phyloP scores from a whole-genome alignment of 2,329 filamentous ascomycete species.

The Fulvia fulva region DNA sequence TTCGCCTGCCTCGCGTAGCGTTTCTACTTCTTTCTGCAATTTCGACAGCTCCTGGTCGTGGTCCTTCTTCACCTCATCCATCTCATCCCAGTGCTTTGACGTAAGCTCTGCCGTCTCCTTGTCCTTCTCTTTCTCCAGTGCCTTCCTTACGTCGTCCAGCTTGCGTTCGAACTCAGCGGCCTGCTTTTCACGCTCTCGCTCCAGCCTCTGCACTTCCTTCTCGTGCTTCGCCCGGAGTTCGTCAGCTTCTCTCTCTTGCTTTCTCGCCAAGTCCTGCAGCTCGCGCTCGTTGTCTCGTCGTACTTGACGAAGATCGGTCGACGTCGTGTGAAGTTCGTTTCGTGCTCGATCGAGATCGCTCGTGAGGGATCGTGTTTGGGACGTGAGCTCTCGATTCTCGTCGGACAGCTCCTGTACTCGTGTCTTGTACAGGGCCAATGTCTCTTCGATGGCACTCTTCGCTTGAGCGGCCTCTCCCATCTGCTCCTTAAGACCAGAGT shows the following conservation, averaged over 20 bases:
- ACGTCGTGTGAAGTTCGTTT: constrained; percentile 31
- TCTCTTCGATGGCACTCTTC: constrained; percentile 67
- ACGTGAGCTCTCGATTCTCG: constrained; percentile 42
- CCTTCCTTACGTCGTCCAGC: constrained; percentile 44
- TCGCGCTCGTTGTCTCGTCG: constrained; percentile 33
- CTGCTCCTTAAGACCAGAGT: constrained; percentile 66
- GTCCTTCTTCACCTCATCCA: constrained; percentile 61
- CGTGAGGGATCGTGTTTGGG: constrained; percentile 55
- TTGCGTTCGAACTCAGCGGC: constrained; percentile 53
- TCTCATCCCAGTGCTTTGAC: constrained; percentile 62
- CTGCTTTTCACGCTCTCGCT: constrained; percentile 48
- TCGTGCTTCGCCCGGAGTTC: constrained; percentile 27
- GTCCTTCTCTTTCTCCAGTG: constrained; percentile 40
- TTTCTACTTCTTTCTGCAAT: constrained; percentile 50
- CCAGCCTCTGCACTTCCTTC: constrained; percentile 25
- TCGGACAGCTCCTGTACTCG: constrained; percentile 41
- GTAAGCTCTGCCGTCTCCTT: constrained; percentile 57
- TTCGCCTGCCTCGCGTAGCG: constrained; percentile 50
- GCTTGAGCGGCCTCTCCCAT: constrained; percentile 67
- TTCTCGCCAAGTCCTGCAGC: constrained; percentile 27
- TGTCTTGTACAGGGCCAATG: constrained; percentile 68
- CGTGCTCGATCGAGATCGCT: constrained; percentile 56
- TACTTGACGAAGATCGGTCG: constrained; percentile 31
- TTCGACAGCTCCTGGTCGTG: constrained; percentile 65
- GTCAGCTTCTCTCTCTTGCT: constrained; percentile 26